Evolutionary conservation across 345 rosid species (phyloP), one percentile per base, ranked within the genome.

Genomic region (Heritiera fomes): DNA sequence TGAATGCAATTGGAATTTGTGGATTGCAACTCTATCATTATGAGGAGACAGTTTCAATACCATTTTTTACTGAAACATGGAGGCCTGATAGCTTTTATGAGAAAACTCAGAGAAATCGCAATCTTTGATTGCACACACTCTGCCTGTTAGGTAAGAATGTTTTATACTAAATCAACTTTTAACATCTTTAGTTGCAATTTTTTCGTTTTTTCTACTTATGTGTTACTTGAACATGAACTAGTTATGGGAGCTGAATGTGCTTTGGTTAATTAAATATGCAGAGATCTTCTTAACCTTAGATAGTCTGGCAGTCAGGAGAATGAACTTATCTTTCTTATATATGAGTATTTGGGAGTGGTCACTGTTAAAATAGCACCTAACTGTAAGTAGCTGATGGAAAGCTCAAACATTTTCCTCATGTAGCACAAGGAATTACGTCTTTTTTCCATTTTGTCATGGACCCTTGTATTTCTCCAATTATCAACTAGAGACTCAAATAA

Each of bases 71-170:
- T 0, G 92, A 96, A 82, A 85, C 87, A 41, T 94, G 98, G 99
- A 89, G 91, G 75, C 99, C 99, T 1, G 89, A 88, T 78, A 96
- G 98, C 89, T 96, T 96, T 80, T 92, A 96, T 47, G 94, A 91
- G 84, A 92, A 91, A 86, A 88, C 92, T 41, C 82, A 82, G 79
- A 86, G 82, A 76, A 96, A 96, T 76, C 86, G 86, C 6, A 53
- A 78, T 17, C 91, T 91, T 68, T 95, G 97, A 55, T 83, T 96
- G 80, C 99, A 92, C 79, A 94, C 98, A 7, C 97, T 94, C 80
- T 96, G 98, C 85, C 86, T 96, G 60, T 82, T 94, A 77, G 97
- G 97, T 88, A 77, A 83, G 87, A 1, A 30, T 78, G 32, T 10
- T 23, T 14, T 8, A 15, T 55, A 56, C 11, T 40, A 47, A 47